Percentiles rank a stretch among this genome's conserved stretches.
These are phyloP conservation scores for Lentithecium fluviatile DNA, from an alignment of 495 filamentous ascomycete species.

Conservation along the genomic window DNA sequence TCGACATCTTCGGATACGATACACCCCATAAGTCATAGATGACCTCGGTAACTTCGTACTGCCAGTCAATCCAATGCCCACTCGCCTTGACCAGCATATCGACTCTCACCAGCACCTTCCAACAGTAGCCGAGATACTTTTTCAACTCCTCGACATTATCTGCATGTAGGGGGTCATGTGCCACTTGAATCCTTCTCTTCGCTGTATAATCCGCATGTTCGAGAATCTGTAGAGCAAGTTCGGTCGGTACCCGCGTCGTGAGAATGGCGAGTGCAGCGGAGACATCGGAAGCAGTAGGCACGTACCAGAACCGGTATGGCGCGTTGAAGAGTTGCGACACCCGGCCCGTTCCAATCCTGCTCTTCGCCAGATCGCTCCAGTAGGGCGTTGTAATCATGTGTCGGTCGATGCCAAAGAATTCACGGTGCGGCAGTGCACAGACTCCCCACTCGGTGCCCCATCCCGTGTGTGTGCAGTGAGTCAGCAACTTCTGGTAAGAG, in stretches of 20 bases:
- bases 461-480: neutral
- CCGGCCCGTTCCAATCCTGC: neutral
- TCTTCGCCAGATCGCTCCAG: neutral
- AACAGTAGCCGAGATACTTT: slow-evolving; percentile 15
- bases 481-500: slow-evolving; percentile 10
- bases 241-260: slow-evolving; percentile 9
- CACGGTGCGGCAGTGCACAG: neutral
- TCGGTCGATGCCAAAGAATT: slow-evolving; percentile 12
- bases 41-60: slow-evolving; percentile 11
- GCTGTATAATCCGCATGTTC: slow-evolving; percentile 8
- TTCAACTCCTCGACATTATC: slow-evolving; percentile 12
- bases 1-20: slow-evolving; percentile 14
- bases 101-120: slow-evolving; percentile 4
- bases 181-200: neutral
- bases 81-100: slow-evolving; percentile 16
- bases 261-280: slow-evolving; percentile 4
- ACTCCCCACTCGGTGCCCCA: neutral
- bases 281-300: slow-evolving; percentile 6
- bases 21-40: slow-evolving; percentile 7
- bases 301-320: neutral
- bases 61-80: slow-evolving; percentile 11
- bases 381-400: neutral
- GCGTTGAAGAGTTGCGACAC: neutral
- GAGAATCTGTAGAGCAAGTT: slow-evolving; percentile 10
- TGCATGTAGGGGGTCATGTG: slow-evolving; percentile 8